phyloP scores from a whole-genome alignment of 108 stramenopile genomes.

The Conticribra weissflogii region DNA sequence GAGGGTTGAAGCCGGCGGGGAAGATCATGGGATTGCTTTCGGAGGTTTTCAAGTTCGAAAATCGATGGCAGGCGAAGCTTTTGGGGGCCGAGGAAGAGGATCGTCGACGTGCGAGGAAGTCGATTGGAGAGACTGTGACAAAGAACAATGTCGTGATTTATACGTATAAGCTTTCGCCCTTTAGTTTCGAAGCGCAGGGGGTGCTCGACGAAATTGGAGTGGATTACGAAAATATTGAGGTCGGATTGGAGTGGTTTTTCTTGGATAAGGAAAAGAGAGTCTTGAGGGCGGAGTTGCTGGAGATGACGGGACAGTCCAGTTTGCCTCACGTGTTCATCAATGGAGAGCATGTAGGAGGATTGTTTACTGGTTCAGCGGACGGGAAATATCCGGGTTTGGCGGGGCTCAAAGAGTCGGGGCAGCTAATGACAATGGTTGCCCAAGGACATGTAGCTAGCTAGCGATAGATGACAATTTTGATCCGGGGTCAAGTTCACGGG shows the following conservation, averaged over 20 bases:
- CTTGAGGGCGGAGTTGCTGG: constrained; percentile 57
- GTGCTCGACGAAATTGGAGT: constrained; percentile 57
- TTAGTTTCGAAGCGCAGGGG: constrained; percentile 56
- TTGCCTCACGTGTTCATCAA: constrained; percentile 73
- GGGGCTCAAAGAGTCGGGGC: constrained; percentile 34
- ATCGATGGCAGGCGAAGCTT: constrained; percentile 26
- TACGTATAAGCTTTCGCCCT: constrained; percentile 75
- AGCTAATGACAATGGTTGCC: constrained; percentile 11
- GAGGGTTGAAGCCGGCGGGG: constrained; percentile 42
- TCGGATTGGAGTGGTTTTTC: constrained; percentile 77
- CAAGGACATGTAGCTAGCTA: too few relatives aligned
- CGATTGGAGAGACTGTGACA: constrained; percentile 48
- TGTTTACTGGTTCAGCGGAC: constrained; percentile 39
- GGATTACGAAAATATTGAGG: constrained; percentile 52
- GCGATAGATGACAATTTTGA: too few relatives aligned
- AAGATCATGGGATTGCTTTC: constrained; percentile 33
- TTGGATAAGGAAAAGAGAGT: constrained; percentile 49
- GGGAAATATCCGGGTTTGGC: constrained; percentile 42
- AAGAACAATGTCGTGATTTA: constrained; percentile 59
- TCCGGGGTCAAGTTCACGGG: too few relatives aligned
- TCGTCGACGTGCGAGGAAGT: constrained; percentile 40
- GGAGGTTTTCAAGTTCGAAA: constrained; percentile 38
- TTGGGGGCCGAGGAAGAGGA: constrained; percentile 45
- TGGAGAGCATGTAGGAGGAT: constrained; percentile 50
- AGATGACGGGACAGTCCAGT: constrained; percentile 78